These are phyloP conservation scores for Lentinus polychrous DNA, from an alignment of 1,284 basidiomycete genomes.

Conservation along the genomic window DNA sequence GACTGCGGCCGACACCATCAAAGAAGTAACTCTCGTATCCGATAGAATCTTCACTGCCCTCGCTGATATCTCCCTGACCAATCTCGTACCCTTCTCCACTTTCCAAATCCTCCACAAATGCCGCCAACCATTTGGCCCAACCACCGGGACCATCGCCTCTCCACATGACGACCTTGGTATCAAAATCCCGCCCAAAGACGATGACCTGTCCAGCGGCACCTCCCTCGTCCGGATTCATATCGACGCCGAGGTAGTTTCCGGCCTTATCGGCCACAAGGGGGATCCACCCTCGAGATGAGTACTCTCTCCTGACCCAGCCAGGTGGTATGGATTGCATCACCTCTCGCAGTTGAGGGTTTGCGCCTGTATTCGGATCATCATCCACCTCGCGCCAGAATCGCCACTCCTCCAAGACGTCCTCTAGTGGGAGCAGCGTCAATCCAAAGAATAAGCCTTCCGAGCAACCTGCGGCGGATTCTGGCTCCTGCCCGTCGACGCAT, in stretches of 20 bases:
- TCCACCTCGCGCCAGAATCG: slow-evolving; percentile 90
- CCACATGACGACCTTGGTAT: slow-evolving; percentile 95
- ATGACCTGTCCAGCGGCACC: slow-evolving; percentile 91
- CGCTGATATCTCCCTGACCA: slow-evolving; percentile 47
- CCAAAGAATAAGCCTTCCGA: slow-evolving; percentile 90
- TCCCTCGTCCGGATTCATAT: slow-evolving; percentile 78
- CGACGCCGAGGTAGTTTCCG: slow-evolving; percentile 96
- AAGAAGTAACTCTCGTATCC: slow-evolving; percentile 87
- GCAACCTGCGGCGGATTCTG: slow-evolving; percentile 77
- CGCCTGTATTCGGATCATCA: slow-evolving; percentile 73
- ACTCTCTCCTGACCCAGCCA: slow-evolving; percentile 85
- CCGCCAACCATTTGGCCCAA: slow-evolving; percentile 94
- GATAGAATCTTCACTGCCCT: slow-evolving; percentile 73
- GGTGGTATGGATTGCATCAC: slow-evolving; percentile 88
- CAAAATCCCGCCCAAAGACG: slow-evolving; percentile 96
- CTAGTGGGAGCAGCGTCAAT: slow-evolving; percentile 75
- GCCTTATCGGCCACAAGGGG: slow-evolving; percentile 90
- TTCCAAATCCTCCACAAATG: slow-evolving; percentile 91
- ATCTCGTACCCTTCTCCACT: slow-evolving; percentile 82
- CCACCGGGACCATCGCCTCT: slow-evolving; percentile 85
- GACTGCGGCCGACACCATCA: slow-evolving; percentile 67
- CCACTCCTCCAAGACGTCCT: slow-evolving; percentile 91
- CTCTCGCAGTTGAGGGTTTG: slow-evolving; percentile 62
- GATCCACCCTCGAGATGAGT: slow-evolving; percentile 94
- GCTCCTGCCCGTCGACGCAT: slow-evolving; percentile 80